Evolutionary conservation across 163 green algal genomes (phyloP), one percentile per base, ranked within the genome.

Genomic region (Chlamydomonas reinhardtii): DNA sequence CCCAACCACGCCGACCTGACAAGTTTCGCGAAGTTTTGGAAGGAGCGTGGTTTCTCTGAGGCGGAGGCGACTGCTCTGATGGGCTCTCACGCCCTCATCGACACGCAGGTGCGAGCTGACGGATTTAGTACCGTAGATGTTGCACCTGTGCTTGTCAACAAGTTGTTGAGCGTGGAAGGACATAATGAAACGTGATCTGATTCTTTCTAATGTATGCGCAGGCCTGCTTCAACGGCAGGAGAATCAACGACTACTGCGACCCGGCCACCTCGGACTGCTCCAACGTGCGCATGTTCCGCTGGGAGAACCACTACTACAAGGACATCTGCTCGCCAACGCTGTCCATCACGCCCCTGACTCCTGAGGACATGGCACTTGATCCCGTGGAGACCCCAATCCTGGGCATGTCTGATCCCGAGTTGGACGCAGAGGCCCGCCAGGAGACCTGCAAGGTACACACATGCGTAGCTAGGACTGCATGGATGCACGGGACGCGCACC

Each of bases 301-400:
- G 76, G 76, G 76, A 83, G 29, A 83, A 83, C 76, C 76, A 83
- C 62, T 83, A 61, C 62, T 83, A 66, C 76, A 39, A 59, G 35
- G 76, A 83, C 37, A 70, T 83, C 29, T 83, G 76, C 29, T 74
- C 76, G 27, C 62, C 76, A 11, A 74, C 62, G 5, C 14, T 74
- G 29, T 65, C 64, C 62, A 39, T 83, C 37, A 66, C 14, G 48
- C 43, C 35, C 17, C 2, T 48, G 37, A 0, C 19, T 0, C 27
- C 76, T 17, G 62, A 31, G 4, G 35, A 74, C 3, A 12, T 76
- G 19, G n/a, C 54, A 0, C 14, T 24, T 2, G 74, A 70, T 3
- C 43, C 73, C 22, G 5, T 4, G 24, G 74, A 82, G 22, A 82
- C 74, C 4, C 74, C 74, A 22, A 56, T 82, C 24, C 32, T 72